Conservation (phyloP, 2,329 filamentous ascomycete species). For the Acarospora socialis region DNA sequence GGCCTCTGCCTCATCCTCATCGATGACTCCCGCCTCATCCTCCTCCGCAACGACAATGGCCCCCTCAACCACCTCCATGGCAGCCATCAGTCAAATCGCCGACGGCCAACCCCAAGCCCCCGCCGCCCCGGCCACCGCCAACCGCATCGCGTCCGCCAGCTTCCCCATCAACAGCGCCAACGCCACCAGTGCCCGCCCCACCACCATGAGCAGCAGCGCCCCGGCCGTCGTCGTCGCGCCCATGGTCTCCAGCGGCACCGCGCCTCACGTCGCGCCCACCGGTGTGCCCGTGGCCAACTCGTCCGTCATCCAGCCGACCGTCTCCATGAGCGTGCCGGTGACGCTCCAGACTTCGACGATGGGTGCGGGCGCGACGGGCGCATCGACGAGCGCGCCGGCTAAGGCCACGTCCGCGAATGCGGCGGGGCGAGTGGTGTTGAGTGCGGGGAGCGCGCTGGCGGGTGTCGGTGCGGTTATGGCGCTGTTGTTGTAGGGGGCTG, state of each 20-base stretch:
- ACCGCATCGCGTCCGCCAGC: neutral
- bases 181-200: constrained; percentile 1
- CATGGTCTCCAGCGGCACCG: constrained; percentile 1
- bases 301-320: neutral
- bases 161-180: neutral
- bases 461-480: too few species aligned
- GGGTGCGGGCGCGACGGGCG: neutral
- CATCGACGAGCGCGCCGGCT: neutral
- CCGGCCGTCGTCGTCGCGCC: neutral
- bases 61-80: neutral
- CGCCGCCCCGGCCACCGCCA: neutral
- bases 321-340: constrained; percentile 2
- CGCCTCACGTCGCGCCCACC: neutral
- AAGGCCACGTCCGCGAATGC: too few species aligned
- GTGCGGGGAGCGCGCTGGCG: too few species aligned
- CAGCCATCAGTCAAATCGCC: constrained; percentile 1
- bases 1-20: constrained; percentile 4
- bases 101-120: constrained; percentile 6
- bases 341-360: neutral
- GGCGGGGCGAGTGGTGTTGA: too few species aligned
- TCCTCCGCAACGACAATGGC: constrained; percentile 7
- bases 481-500: too few species aligned
- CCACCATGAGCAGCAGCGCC: neutral
- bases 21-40: constrained; percentile 11
- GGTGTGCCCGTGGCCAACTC: neutral